Evolutionary conservation across 805 yeast genomes (phyloP).

Genomic region (Kodamaea leandrae): DNA sequence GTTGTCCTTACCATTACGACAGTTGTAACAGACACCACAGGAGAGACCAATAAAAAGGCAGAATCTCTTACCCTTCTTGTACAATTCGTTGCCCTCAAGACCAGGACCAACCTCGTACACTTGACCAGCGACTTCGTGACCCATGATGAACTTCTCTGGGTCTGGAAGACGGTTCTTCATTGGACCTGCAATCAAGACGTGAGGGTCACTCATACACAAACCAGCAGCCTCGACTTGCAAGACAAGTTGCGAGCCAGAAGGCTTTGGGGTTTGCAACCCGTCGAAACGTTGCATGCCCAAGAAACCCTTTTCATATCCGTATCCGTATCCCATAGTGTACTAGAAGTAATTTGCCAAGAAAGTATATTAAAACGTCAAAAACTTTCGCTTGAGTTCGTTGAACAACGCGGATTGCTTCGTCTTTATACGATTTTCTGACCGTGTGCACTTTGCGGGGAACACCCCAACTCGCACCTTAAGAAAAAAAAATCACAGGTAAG

Average conservation of each 20-base stretch:
- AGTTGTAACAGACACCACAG: slow-evolving; percentile 35
- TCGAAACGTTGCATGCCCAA: slow-evolving; percentile 24
- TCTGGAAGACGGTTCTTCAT: slow-evolving; percentile 12
- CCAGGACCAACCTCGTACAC: slow-evolving; percentile 30
- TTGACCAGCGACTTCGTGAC: slow-evolving; percentile 44
- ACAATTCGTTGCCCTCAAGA: slow-evolving; percentile 22
- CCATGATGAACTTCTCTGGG: slow-evolving; percentile 39
- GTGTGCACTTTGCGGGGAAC: not conserved
- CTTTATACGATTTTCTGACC: not conserved
- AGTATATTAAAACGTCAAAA: too few relatives aligned
- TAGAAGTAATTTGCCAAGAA: not conserved
- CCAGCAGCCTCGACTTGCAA: slow-evolving; percentile 44
- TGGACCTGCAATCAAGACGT: slow-evolving; percentile 25
- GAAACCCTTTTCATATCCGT: slow-evolving; percentile 32
- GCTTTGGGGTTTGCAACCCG: slow-evolving; percentile 30
- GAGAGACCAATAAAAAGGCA: slow-evolving; percentile 27
- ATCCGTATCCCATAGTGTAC: slow-evolving; percentile 17
- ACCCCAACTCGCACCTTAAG: not conserved
- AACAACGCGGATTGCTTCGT: not conserved
- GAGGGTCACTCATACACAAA: slow-evolving; percentile 44
- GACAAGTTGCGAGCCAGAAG: slow-evolving; percentile 29
- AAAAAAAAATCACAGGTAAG: not conserved
- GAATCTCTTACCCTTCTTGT: slow-evolving; percentile 29
- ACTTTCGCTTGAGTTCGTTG: too few relatives aligned
- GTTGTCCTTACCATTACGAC: slow-evolving; percentile 36